Percentiles rank a stretch among this genome's conserved stretches.
phyloP scores from a whole-genome alignment of 305 asterid species.

The Solanum hybrid region DNA sequence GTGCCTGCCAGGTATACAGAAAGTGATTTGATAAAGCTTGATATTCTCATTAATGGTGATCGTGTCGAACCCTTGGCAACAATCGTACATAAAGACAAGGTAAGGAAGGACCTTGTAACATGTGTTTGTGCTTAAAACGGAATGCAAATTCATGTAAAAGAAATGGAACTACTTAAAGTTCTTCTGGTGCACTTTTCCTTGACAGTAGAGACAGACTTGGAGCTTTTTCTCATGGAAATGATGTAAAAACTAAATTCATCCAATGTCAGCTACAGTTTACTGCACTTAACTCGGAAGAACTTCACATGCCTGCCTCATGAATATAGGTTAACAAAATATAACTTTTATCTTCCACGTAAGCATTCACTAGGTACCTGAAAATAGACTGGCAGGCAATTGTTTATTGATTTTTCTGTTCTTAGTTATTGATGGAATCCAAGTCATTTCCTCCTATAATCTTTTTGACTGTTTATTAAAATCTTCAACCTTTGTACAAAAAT shows the following conservation, averaged over 20 bases:
- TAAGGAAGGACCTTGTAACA: slow-evolving; percentile 10
- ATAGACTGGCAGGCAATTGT: not conserved
- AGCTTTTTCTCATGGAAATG: not conserved
- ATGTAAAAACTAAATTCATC: not conserved
- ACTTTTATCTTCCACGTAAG: not conserved
- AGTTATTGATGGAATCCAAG: not conserved
- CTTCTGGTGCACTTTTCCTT: not conserved
- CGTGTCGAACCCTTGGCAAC: slow-evolving; percentile 94
- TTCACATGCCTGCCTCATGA: not conserved
- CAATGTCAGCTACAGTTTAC: not conserved
- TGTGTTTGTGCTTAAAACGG: not conserved
- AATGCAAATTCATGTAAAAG: not conserved
- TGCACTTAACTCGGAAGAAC: not conserved
- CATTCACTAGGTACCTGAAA: not conserved
- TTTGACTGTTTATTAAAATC: not conserved
- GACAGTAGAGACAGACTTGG: not conserved
- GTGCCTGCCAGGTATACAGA: slow-evolving; percentile 61
- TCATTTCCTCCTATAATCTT: not conserved
- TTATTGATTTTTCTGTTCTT: not conserved
- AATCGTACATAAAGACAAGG: slow-evolving; percentile 98
- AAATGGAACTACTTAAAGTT: not conserved
- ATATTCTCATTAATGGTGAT: slow-evolving; percentile 86
- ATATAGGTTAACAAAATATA: not conserved
- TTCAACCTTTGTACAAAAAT: not conserved
- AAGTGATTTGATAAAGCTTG: slow-evolving; percentile 91